Evolutionary conservation across 306 rosid species (phyloP).

Genomic region (Cyamopsis tetragonoloba): DNA sequence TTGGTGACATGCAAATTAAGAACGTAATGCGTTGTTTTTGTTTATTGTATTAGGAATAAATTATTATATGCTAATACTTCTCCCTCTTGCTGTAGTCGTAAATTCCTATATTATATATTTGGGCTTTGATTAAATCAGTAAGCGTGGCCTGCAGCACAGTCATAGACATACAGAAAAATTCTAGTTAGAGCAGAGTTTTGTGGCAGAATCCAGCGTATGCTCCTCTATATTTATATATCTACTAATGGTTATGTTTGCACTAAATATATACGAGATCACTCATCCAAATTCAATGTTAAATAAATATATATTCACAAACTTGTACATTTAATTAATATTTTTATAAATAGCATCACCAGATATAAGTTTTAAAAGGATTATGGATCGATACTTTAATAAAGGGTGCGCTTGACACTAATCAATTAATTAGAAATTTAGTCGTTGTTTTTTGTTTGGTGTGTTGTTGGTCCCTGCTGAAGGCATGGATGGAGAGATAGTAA

Average conservation of each 20-base stretch:
- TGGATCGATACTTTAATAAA: no score
- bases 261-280: no score
- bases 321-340: no score
- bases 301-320: no score
- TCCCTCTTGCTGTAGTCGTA: constrained; percentile 23
- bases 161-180: constrained; percentile 18
- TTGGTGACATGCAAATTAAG: constrained; percentile 53
- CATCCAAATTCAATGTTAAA: no score
- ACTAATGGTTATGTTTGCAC: not conserved
- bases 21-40: constrained; percentile 14
- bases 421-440: not conserved
- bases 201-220: constrained; percentile 17
- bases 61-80: not conserved
- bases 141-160: constrained; percentile 55
- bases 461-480: constrained; percentile 28
- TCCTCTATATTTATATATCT: not conserved
- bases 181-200: constrained; percentile 17
- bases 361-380: no score
- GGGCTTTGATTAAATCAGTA: constrained; percentile 44
- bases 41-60: not conserved
- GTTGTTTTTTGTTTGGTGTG: not conserved
- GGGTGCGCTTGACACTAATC: not conserved
- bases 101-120: constrained; percentile 27
- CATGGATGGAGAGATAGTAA: constrained; percentile 3
- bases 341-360: no score